Base-by-base conservation (phyloP, 1,139 yeast species). In the Nakaseomyces glabratus region DNA sequence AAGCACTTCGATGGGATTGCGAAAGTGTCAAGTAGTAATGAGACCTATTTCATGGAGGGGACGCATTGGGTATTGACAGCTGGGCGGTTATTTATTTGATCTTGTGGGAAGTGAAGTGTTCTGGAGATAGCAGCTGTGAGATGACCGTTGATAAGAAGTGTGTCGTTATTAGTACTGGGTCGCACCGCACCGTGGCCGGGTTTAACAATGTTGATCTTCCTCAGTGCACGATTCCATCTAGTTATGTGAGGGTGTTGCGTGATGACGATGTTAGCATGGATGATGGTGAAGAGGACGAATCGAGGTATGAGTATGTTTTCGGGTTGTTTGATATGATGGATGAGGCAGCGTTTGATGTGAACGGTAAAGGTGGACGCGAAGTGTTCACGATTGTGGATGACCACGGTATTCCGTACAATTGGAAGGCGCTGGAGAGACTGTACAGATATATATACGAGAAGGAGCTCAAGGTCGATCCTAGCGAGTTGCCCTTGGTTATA, bases 131-230 rank as follows among this genome's bases (percentile, higher is more conserved):
- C n/a, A n/a, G n/a, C n/a, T n/a, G n/a, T n/a, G n/a, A n/a, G n/a
- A 33, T 33, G 35, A 31, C 30, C n/a, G 35, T 34, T 34, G 40
- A 38, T 15, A 48, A 42, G 35, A 52, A 51, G 33, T 48, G 55
- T 13, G 71, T 79, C 13, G 82, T 80, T 34, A 74, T 80, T 30
- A 86, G 80, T 54, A 73, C 73, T 49, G 86, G 85, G 17, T 67
- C 82, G 2, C 62, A 68, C 40, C 63, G 70, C 11, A 77, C 85
- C 26, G 71, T 76, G 40, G 86, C 86, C 1, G 88, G 88, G 7
- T 69, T 77, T 47, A 77, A 84, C 7, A 70, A 70, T 41, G 77
- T 69, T 35, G 82, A 78, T 35, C 55, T 73, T 26, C 93, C 93
- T 1, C 60, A 71, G 16, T 54, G 76, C 28, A 69, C 73, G 4